Conservation (phyloP, 2,329 filamentous ascomycete species). For the Neurospora crassa region DNA sequence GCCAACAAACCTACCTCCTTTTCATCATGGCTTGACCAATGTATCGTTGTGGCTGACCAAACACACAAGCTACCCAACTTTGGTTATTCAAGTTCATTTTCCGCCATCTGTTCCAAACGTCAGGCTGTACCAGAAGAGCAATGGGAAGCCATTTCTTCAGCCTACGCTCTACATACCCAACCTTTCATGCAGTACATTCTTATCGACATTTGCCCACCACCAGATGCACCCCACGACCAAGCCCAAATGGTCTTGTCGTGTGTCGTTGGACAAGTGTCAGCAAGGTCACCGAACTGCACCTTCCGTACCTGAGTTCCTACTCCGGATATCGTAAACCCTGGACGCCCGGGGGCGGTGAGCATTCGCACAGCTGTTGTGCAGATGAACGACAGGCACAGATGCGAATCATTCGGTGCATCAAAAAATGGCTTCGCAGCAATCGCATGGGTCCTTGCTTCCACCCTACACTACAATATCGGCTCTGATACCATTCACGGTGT, state of each 20-base stretch:
- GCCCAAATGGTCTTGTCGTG: not conserved
- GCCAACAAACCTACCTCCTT: not conserved
- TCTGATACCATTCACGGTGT: not conserved
- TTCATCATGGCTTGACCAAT: not conserved
- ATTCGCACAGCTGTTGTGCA: not conserved
- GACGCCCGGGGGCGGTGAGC: not conserved
- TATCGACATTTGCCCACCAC: not conserved
- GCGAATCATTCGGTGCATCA: not conserved
- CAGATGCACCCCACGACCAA: not conserved
- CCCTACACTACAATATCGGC: not conserved
- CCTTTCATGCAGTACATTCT: not conserved
- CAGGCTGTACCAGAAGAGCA: not conserved
- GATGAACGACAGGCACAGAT: not conserved
- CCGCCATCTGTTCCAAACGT: not conserved
- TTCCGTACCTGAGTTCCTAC: not conserved
- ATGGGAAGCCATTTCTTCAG: not conserved
- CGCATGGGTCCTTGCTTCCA: not conserved
- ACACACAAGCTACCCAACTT: not conserved
- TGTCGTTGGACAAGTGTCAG: not conserved
- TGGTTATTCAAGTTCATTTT: not conserved
- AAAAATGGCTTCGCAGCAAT: not conserved
- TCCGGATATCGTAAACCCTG: not conserved
- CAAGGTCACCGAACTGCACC: not conserved
- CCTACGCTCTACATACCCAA: not conserved
- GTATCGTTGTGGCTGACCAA: not conserved